phyloP scores from a whole-genome alignment of 2,329 filamentous ascomycete genomes.

The Cordyceps javanica region DNA sequence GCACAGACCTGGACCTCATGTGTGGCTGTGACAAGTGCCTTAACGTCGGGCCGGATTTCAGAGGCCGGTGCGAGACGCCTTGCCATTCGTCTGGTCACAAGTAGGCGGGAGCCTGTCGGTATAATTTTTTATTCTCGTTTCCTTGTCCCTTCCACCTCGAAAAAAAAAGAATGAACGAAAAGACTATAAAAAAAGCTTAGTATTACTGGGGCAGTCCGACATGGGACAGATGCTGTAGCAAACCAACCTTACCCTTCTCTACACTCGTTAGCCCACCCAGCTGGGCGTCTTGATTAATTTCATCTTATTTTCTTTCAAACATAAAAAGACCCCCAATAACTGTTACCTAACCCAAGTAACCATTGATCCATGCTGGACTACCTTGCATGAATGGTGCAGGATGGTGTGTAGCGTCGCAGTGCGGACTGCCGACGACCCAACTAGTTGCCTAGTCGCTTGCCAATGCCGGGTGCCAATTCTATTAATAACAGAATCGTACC shows the following conservation, averaged over 20 bases:
- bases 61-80: constrained; percentile 33
- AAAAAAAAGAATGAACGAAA: not conserved
- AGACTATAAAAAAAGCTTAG: not conserved
- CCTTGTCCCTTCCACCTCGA: no score
- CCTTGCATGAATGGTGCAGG: not conserved
- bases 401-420: not conserved
- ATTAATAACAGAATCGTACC: constrained; percentile 7
- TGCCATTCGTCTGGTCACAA: constrained; percentile 18
- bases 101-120: no score
- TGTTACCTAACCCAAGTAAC: not conserved
- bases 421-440: not conserved
- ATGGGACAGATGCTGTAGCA: not conserved
- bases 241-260: not conserved
- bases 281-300: not conserved
- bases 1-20: constrained; percentile 30
- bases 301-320: not conserved
- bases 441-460: not conserved
- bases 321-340: not conserved
- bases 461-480: not conserved
- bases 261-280: not conserved
- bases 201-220: not conserved
- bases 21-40: constrained; percentile 35
- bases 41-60: constrained; percentile 32
- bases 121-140: no score
- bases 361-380: not conserved